Evolutionary conservation across 2,329 filamentous ascomycete species (phyloP).

Genomic region (Ramularia endophylla): DNA sequence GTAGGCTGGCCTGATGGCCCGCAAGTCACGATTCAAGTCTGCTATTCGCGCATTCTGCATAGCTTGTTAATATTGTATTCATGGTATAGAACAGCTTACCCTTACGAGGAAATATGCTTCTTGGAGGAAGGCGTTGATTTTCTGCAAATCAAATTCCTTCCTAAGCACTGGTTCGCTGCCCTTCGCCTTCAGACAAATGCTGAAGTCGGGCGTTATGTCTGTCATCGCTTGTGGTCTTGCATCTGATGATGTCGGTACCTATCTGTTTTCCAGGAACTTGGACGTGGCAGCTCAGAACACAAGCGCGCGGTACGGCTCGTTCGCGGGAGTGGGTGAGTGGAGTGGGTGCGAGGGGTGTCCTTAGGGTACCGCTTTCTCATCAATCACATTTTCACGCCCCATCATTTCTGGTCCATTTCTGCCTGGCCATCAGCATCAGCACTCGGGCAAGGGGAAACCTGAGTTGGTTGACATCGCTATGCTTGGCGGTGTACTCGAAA

Average conservation of each 20-base stretch:
- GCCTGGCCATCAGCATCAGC: too few relatives aligned
- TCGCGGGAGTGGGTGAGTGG: too few relatives aligned
- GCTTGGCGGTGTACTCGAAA: too few relatives aligned
- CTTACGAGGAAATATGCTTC: constrained; percentile 87
- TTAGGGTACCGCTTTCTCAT: too few relatives aligned
- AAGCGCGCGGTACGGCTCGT: too few relatives aligned
- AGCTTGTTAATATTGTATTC: constrained; percentile 20
- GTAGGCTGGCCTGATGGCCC: constrained; percentile 80
- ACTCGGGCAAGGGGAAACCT: too few relatives aligned
- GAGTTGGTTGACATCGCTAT: too few relatives aligned
- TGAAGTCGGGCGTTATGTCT: constrained; percentile 64
- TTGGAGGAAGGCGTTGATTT: constrained; percentile 79
- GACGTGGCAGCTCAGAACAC: too few relatives aligned
- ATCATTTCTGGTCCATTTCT: too few relatives aligned
- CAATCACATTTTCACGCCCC: too few relatives aligned
- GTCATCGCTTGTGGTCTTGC: constrained; percentile 26
- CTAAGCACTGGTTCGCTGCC: constrained; percentile 44
- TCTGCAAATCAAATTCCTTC: constrained; percentile 35
- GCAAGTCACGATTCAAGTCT: constrained; percentile 73
- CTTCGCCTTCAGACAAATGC: constrained; percentile 59
- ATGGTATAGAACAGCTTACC: neutral
- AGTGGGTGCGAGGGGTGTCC: too few relatives aligned
- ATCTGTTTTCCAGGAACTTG: too few relatives aligned
- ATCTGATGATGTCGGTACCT: neutral
- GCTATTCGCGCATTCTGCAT: constrained; percentile 75